Evolutionary conservation across 192 early-diverging fungal species (phyloP).

Genomic region (Umbelopsis isabellina): DNA sequence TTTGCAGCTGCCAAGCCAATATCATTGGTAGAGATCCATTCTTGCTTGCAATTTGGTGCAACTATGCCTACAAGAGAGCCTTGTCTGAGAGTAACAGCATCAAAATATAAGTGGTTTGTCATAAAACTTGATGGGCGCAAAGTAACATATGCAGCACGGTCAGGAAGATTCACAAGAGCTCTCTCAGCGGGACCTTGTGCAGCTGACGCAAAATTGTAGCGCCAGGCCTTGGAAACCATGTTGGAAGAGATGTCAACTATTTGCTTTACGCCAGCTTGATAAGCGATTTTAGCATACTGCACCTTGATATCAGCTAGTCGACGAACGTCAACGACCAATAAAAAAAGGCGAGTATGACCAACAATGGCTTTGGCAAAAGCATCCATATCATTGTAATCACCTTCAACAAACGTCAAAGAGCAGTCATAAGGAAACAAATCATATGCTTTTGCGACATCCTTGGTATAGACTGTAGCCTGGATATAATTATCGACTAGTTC

Average conservation of each 20-base stretch:
- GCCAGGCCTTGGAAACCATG: neutral
- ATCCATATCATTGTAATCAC: neutral
- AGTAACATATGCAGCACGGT: neutral
- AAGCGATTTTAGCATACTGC: constrained; percentile 3
- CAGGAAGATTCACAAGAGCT: neutral
- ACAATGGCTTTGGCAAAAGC: neutral
- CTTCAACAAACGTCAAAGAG: neutral
- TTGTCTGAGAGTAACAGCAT: neutral
- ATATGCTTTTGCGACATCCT: neutral
- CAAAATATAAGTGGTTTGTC: constrained; percentile 1
- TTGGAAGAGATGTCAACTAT: constrained; percentile 29
- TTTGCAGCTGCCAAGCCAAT: constrained; percentile 13
- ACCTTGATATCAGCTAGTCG: neutral
- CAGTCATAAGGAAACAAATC: neutral
- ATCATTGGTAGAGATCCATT: constrained; percentile 14
- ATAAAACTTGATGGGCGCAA: neutral
- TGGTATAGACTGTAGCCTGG: neutral
- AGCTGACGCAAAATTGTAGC: neutral
- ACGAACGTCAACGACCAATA: neutral
- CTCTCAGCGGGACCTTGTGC: neutral
- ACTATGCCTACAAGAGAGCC: no score
- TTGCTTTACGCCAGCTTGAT: constrained; percentile 26
- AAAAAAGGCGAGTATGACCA: neutral
- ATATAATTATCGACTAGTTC: neutral
- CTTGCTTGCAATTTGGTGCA: neutral